Evolutionary conservation across 2,329 filamentous ascomycete species (phyloP), one percentile per base, ranked within the genome.

Genomic region (Trichophyton simii): DNA sequence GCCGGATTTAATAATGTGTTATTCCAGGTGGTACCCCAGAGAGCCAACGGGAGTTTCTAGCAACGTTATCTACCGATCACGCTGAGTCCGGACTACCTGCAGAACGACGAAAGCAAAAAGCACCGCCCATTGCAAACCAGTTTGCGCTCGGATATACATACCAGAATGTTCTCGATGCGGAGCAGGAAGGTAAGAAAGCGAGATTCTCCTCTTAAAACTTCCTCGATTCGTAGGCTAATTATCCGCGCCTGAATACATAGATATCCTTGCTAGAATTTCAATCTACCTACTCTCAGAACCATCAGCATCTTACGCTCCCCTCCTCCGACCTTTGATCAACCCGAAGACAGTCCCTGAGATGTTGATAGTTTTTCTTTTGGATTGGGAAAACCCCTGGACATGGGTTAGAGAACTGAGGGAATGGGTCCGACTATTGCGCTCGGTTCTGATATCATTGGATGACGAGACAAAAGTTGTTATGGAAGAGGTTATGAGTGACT

Each of bases 101-200:
- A 64, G 83, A 85, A 60, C 72, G 73, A 62, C 70, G 71, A 58
- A 75, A 73, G 68, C 70, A 73, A 67, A 86, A 83, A 72, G 82
- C 82, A 64, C 87, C 89, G 1, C 89, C 90, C 22, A 83, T 96
- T 70, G 91, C 91, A 61, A 96, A 96, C 71, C 88, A 87, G 71
- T 96, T 95, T 74, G 91, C 91, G 9, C 77, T 96, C 63, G 91
- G 91, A 59, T 96, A 96, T 73, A 96, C 91, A 60, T 96, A 96
- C 76, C 90, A 95, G 72, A 90, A 96, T 75, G 90, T 96, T 42
- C 80, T 96, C 42, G 91, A 96, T 74, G 87, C 89, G 61, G 91
- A 96, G 72, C 91, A 95, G 73, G 92, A 96, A 80, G 89, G 89
- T 91, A 75, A 63, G 74, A 69, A 44, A 36, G 31, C 9, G 20